Evolutionary conservation across 108 stramenopile genomes (phyloP), one percentile per base, ranked within the genome.

Genomic region (Pseudonitzschia pungens): DNA sequence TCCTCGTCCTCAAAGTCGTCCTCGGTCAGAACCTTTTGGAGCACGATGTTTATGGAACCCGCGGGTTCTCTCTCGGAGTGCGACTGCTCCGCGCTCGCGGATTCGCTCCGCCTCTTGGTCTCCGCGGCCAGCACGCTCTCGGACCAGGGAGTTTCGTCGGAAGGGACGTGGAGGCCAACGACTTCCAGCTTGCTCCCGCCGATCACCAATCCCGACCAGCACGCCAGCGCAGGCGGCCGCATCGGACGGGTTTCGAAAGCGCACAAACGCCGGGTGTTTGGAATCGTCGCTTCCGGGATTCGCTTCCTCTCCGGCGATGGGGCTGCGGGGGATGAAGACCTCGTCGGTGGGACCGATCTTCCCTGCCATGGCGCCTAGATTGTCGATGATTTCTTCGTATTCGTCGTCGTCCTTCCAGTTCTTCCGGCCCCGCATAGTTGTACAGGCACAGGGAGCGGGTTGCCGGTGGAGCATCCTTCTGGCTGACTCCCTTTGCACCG

Each of bases 381-480:
- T 86, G 1, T 75, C 66, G 14, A 86, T 28, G 31, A 94, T 82
- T 77, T 94, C 93, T 33, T 89, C 79, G 52, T 87, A 88, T 65
- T 94, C 93, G 40, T 94, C 93, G 21, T 92, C 88, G 69, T 94
- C 91, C n/a, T 33, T 74, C 73, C 24, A 90, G 42, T 48, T 90
- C 88, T 20, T 93, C 89, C 48, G 69, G 72, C 24, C 71, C 69
- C 8, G 82, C 68, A 64, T 80, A 89, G 66, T 86, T 79, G 62
- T 86, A 75, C 14, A 89, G 58, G 29, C 78, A 85, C 14, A 87
- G 45, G 1, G 62, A 56, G n/a, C 29, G 24, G 11, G 70, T 69
- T 33, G 29, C 7, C 4, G 20, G 32, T 54, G 51, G 22, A 48
- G 2, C 1, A 1, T 48, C 18, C 8, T 9, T 20, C 57, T 9